A percentile compares a stretch with the other conserved stretches of the same genome.
phyloP scores from a whole-genome alignment of 2,329 filamentous ascomycete species.

The Penicillium thymicola region DNA sequence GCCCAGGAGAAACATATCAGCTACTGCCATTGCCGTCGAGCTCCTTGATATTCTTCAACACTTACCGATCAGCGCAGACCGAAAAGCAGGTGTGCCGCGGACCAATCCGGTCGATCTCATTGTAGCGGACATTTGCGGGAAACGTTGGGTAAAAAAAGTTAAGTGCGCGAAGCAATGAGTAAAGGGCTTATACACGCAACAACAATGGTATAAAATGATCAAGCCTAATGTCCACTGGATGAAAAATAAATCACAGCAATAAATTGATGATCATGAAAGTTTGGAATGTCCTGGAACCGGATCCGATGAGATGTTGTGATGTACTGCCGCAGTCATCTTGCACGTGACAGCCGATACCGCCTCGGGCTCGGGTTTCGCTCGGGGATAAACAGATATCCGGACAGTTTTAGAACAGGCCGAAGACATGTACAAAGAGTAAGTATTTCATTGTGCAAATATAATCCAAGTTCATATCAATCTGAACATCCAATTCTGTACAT shows the following conservation, averaged over 20 bases:
- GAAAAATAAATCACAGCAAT: background rate
- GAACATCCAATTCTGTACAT: background rate
- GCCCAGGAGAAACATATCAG: conserved; percentile 6
- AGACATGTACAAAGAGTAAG: background rate
- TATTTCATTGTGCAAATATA: background rate
- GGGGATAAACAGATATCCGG: conserved; percentile 5
- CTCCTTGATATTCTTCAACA: background rate
- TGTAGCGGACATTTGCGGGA: conserved; percentile 37
- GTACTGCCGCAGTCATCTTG: conserved; percentile 15
- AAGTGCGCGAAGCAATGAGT: conserved; percentile 26
- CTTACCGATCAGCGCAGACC: conserved; percentile 31
- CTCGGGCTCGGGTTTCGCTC: conserved; percentile 23
- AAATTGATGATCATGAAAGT: conserved; percentile 1
- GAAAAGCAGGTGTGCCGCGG: conserved; percentile 34
- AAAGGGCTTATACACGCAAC: conserved; percentile 11
- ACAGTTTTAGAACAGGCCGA: background rate
- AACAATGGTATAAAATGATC: conserved; percentile 4
- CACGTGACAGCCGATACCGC: conserved; percentile 21
- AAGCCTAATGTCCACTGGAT: conserved; percentile 6
- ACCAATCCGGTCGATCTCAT: conserved; percentile 41
- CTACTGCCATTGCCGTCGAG: background rate
- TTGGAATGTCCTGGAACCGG: conserved; percentile 8
- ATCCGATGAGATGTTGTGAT: conserved; percentile 17
- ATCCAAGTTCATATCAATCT: background rate
- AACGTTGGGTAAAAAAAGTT: conserved; percentile 23